These are phyloP conservation scores for Citrus cavaleriei DNA, from an alignment of 345 rosid species.

Conservation along the genomic window DNA sequence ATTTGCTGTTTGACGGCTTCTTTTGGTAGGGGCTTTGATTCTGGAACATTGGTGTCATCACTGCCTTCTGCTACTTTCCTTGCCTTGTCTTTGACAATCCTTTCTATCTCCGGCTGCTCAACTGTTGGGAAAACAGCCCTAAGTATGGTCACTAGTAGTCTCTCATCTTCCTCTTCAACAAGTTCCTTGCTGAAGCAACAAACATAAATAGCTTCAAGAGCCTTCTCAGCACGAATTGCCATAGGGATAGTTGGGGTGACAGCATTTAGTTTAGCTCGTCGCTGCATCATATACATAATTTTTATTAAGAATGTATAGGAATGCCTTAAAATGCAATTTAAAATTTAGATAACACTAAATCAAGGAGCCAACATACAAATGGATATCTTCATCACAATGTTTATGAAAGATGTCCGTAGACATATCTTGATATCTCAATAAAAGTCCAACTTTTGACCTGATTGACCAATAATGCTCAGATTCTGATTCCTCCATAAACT, in stretches of 20 bases:
- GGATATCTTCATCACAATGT: not conserved
- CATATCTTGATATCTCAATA: not conserved
- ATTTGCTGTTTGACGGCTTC: constrained; percentile 81
- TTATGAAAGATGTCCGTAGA: not conserved
- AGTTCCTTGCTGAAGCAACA: constrained; percentile 75
- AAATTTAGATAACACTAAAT: not conserved
- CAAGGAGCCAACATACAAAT: not conserved
- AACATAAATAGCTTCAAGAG: constrained; percentile 76
- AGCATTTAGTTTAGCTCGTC: constrained; percentile 63
- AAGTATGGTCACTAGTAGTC: constrained; percentile 55
- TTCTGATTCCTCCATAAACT: not conserved
- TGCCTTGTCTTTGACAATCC: constrained; percentile 62
- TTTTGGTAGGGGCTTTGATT: constrained; percentile 55
- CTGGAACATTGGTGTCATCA: constrained; percentile 37
- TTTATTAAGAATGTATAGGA: not conserved
- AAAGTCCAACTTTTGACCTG: not conserved
- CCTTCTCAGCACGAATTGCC: constrained; percentile 77
- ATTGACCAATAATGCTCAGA: not conserved
- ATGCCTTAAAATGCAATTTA: not conserved
- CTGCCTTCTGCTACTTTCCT: constrained; percentile 59
- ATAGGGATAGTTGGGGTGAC: constrained; percentile 64
- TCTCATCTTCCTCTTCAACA: constrained; percentile 75
- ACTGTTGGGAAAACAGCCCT: constrained; percentile 69
- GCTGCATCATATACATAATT: constrained; percentile 34
- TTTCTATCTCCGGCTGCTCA: constrained; percentile 42